These are phyloP conservation scores for Chalciporus sphaerocephalus DNA, from an alignment of 768 basidiomycete species.

Conservation along the genomic window DNA sequence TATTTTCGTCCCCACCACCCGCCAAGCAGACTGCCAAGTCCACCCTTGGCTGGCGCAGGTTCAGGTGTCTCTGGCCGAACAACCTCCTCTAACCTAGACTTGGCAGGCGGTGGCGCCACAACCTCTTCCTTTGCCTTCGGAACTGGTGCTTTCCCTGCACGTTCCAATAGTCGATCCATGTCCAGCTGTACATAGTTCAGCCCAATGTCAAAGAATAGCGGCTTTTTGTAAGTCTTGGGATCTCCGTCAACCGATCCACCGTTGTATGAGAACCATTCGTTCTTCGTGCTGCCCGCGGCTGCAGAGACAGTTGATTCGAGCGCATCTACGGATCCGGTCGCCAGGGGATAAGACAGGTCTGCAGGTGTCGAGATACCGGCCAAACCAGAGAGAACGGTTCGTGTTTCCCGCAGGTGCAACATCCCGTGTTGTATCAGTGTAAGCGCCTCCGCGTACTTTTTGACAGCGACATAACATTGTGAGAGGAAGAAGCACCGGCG, in stretches of 20 bases:
- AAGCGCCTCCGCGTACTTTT: slow-evolving; percentile 70
- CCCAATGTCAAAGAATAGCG: slow-evolving; percentile 90
- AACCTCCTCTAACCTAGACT: slow-evolving; percentile 55
- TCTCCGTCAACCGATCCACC: slow-evolving; percentile 53
- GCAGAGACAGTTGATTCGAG: slow-evolving; percentile 51
- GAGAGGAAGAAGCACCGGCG: slow-evolving; percentile 77
- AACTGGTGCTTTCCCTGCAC: slow-evolving; percentile 56
- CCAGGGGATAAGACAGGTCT: slow-evolving; percentile 52
- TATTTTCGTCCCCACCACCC: slow-evolving; percentile 72
- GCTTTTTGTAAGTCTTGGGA: slow-evolving; percentile 63
- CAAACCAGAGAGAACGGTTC: slow-evolving; percentile 47
- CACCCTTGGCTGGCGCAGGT: slow-evolving; percentile 44
- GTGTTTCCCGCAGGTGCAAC: slow-evolving; percentile 72
- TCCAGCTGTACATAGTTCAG: slow-evolving; percentile 88
- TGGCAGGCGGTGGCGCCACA: slow-evolving; percentile 30
- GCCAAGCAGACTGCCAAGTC: slow-evolving; percentile 64
- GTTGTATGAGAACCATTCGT: slow-evolving; percentile 75
- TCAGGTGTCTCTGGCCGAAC: slow-evolving; percentile 46
- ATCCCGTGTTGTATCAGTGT: slow-evolving; percentile 65
- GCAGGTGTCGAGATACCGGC: slow-evolving; percentile 39
- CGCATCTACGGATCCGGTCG: slow-evolving; percentile 36
- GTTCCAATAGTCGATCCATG: slow-evolving; percentile 67
- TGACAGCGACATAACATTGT: slow-evolving; percentile 64
- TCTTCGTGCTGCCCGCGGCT: slow-evolving; percentile 53
- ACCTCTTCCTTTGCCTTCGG: slow-evolving; percentile 14